Evolutionary conservation across 768 basidiomycete species (phyloP), one percentile per base, ranked within the genome.

Genomic region (Lactarius sp.): DNA sequence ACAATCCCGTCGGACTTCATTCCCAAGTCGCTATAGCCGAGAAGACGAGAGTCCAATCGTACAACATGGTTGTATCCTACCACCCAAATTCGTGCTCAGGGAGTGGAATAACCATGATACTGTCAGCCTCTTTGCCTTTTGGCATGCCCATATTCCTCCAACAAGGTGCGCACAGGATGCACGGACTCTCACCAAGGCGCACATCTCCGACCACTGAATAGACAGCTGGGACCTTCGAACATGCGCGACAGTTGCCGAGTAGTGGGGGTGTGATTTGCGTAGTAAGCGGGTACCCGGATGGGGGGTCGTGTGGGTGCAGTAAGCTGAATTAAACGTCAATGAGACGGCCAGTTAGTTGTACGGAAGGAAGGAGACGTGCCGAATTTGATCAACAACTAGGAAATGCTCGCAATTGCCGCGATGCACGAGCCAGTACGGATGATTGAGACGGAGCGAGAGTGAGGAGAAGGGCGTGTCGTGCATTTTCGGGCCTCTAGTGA

Each of bases 391-490:
- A 44, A 93, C 66, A 22, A 87, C 81, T 22, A 92, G 67, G 71
- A 86, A 89, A 70, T 94, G 92, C 68, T 92, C 90, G 70, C 92
- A 94, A 68, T 83, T 87, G 39, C 91, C 92, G 59, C 81, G 80
- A 69, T 94, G 92, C 18, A 92, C 76, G 59, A 93, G 75, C 85
- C 88, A 91, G 67, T 94, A 93, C 0, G 92, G 92, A 69, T 87
- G 80, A 67, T 89, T 82, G 42, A 90, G 72, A 37, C 85, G 81
- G 22, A 92, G 72, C 4, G 77, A 74, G 27, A 93, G 79, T 1
- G 83, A 80, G 1, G 77, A 73, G 46, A 92, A 75, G 9, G 71
- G 59, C 8, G 83, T 83, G 59, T 84, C 77, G 58, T 75, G 70
- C 70, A 86, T 76, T 71, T 62, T 70, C 75, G 73, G 65, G 75